These are phyloP conservation scores for Penicillium paxilli DNA, from an alignment of 495 filamentous ascomycete species.

Conservation along the genomic window DNA sequence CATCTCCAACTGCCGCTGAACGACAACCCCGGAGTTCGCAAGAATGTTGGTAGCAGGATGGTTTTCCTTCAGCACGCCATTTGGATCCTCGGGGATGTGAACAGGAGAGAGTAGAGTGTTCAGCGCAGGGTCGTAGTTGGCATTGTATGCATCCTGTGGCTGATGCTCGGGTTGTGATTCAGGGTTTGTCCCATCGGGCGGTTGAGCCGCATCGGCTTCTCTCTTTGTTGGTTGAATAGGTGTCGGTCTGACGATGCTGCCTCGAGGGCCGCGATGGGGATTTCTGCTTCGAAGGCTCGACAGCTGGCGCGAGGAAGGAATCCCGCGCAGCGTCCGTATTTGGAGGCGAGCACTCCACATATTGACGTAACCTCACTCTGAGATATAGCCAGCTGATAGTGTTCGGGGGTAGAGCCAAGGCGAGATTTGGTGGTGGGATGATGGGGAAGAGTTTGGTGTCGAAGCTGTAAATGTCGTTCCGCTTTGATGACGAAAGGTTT, in stretches of 20 bases:
- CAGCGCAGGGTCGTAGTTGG: constrained; percentile 39
- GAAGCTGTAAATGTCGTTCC: background rate
- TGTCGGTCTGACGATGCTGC: constrained; percentile 30
- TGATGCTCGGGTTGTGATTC: constrained; percentile 3
- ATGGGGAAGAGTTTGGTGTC: background rate
- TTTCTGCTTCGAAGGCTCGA: constrained; percentile 32
- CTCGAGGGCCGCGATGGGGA: constrained; percentile 30
- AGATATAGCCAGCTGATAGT: background rate
- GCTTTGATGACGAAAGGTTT: constrained; percentile 26
- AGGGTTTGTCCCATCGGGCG: constrained; percentile 8
- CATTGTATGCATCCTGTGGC: constrained; percentile 12
- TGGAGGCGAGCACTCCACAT: constrained; percentile 38
- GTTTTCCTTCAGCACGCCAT: constrained; percentile 58
- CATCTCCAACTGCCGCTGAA: constrained; percentile 67
- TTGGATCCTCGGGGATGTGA: constrained; percentile 61
- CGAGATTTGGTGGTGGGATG: background rate
- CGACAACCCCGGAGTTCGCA: constrained; percentile 62
- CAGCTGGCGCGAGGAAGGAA: constrained; percentile 27
- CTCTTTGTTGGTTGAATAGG: constrained; percentile 12
- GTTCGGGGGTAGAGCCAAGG: too few relatives aligned
- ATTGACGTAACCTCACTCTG: background rate
- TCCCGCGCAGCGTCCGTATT: constrained; percentile 19
- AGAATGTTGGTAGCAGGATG: constrained; percentile 62
- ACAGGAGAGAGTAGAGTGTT: constrained; percentile 55
- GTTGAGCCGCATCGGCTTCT: constrained; percentile 5